Percentiles rank a stretch among this genome's conserved stretches.
Evolutionary conservation across 2,329 filamentous ascomycete genomes (phyloP).

Genomic region (Colletotrichum sp.): DNA sequence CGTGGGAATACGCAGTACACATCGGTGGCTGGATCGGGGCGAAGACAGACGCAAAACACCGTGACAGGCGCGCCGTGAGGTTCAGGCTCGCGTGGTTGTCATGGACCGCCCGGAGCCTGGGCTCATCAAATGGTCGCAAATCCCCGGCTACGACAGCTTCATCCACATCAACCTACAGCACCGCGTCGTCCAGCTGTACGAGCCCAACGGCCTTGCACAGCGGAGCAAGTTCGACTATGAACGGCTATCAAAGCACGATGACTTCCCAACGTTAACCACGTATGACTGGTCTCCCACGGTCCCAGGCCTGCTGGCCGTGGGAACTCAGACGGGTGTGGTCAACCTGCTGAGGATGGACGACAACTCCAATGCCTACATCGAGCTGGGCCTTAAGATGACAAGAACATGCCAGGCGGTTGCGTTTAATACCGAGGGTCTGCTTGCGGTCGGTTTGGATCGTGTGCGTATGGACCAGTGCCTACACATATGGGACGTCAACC

Average conservation of each 20-base stretch:
- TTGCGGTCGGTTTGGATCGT: slow-evolving; percentile 81
- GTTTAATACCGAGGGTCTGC: slow-evolving; percentile 73
- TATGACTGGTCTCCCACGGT: slow-evolving; percentile 71
- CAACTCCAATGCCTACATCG: slow-evolving; percentile 67
- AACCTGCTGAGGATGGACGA: slow-evolving; percentile 77
- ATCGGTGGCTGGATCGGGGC: background rate
- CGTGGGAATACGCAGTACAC: background rate
- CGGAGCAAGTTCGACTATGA: slow-evolving; percentile 62
- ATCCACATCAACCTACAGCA: slow-evolving; percentile 70
- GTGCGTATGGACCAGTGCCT: slow-evolving; percentile 83
- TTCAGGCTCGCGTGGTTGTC: slow-evolving; percentile 23
- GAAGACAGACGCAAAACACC: background rate
- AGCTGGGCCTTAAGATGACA: slow-evolving; percentile 75
- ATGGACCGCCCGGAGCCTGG: slow-evolving; percentile 68
- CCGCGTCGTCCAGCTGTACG: slow-evolving; percentile 66
- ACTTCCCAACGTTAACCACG: slow-evolving; percentile 67
- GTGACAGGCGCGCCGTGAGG: background rate
- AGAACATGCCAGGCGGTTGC: slow-evolving; percentile 83
- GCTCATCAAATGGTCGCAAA: slow-evolving; percentile 71
- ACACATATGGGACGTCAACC: slow-evolving; percentile 81
- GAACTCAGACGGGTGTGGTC: slow-evolving; percentile 77
- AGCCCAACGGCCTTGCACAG: slow-evolving; percentile 64
- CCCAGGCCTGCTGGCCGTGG: slow-evolving; percentile 74
- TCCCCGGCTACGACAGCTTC: slow-evolving; percentile 62
- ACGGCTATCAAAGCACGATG: slow-evolving; percentile 63